Evolutionary conservation across 2,329 filamentous ascomycete species (phyloP).

Genomic region (Botrytis paeoniae): DNA sequence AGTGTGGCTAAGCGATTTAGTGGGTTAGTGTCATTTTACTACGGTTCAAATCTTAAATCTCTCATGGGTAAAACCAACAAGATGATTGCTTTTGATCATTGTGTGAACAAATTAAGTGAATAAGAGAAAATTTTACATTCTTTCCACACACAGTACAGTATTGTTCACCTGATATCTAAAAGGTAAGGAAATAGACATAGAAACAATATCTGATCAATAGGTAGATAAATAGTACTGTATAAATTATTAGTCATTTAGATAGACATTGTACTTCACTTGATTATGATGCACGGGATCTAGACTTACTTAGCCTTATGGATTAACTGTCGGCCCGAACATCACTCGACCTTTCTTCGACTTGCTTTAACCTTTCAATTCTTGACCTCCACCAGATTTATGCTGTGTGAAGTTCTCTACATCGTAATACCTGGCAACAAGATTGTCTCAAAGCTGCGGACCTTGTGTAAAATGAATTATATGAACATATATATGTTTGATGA

Average conservation of each 20-base stretch:
- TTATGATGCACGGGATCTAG: not conserved
- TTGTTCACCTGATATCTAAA: not conserved
- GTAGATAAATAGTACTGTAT: not conserved
- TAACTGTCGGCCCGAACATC: slow-evolving; percentile 3
- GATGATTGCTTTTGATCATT: not conserved
- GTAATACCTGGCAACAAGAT: not conserved
- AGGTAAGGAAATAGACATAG: not conserved
- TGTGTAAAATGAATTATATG: not conserved
- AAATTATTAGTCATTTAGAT: not conserved
- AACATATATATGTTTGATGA: not conserved
- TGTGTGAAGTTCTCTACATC: slow-evolving; percentile 8
- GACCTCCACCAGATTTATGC: slow-evolving; percentile 5
- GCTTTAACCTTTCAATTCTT: not conserved
- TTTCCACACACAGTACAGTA: not conserved
- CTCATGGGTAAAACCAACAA: not conserved
- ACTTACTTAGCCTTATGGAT: not conserved
- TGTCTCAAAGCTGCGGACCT: not conserved
- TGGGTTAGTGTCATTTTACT: slow-evolving; percentile 1
- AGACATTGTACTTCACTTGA: not conserved
- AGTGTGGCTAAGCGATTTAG: slow-evolving; percentile 14
- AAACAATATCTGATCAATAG: not conserved
- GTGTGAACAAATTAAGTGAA: not conserved
- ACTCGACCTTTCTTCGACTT: not conserved
- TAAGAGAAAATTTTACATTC: not conserved
- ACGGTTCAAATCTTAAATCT: not conserved